Base-by-base conservation (phyloP, 345 rosid genomes). In the Citrus reticulata region DNA sequence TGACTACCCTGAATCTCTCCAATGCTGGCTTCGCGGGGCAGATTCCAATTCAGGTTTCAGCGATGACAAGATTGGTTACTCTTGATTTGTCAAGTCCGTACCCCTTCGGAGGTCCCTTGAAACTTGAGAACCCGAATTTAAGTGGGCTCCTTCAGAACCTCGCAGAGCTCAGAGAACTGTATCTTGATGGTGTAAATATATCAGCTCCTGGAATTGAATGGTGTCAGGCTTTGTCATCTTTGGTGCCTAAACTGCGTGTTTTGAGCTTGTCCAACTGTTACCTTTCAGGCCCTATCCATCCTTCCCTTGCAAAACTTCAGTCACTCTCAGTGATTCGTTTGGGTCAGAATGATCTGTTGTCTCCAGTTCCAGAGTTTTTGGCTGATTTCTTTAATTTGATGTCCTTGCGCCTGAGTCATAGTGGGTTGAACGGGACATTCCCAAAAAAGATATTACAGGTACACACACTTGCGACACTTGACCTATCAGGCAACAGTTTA, bases 191-290 rank as follows among this genome's bases (percentile, higher is more conserved):
- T 17, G 76, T 81, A 2, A 55, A 62, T 32, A 72, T 89, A 69
- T 82, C 90, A 62, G 86, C 75, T 13, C 20, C 4, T 0, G 85
- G 88, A 40, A 60, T 63, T 4, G 76, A 79, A 19, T 89, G 84
- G 86, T 60, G 90, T 63, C 75, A 59, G 55, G 84, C 78, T 6
- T 27, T 85, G 5, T 85, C 88, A 4, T 77, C 84, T 6, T 80
- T 85, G 1, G 54, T 87, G 75, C 80, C 80, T 2, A 77, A 84
- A 62, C 71, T 89, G 70, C 72, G 29, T 68, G 85, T 30, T 17
- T 62, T 89, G 79, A 90, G 94, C 82, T 76, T 84, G 84, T 35
- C 71, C 49, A 4, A 39, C 25, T 89, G 89, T 77, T n/a, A 16
- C 59, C 83, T 87, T 68, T 71, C 81, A 1, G 93, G 83, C 32